Conservation (phyloP, 805 yeast species). For the Tetrapisispora iriomotensis region DNA sequence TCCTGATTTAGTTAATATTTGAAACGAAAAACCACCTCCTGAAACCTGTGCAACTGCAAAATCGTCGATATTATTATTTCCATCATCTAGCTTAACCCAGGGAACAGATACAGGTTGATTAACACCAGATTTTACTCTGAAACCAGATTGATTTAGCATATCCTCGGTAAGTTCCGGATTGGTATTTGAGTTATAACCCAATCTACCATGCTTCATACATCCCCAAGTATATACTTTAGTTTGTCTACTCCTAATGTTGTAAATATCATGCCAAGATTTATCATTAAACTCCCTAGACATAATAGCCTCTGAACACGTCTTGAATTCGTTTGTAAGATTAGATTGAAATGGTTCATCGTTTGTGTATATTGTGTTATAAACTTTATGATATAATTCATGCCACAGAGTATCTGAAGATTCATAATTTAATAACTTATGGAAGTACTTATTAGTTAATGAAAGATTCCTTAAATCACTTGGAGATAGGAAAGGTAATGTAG, state of each 20-base stretch:
- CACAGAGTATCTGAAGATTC: constrained; percentile 22
- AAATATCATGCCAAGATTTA: constrained; percentile 22
- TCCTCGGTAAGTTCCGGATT: constrained; percentile 12
- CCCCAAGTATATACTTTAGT: constrained; percentile 28
- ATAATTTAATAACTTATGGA: constrained; percentile 20
- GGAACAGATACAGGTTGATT: constrained; percentile 25
- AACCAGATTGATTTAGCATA: constrained; percentile 14
- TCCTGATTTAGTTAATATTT: constrained; percentile 47
- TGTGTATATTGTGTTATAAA: constrained; percentile 19
- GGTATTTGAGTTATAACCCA: constrained; percentile 24
- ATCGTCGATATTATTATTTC: constrained; percentile 8
- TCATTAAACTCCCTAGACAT: constrained; percentile 12
- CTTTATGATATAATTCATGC: constrained; percentile 26
- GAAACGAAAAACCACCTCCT: constrained; percentile 59
- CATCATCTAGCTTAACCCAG: constrained; percentile 12
- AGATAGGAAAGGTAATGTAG: constrained; percentile 22
- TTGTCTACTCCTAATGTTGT: constrained; percentile 13
- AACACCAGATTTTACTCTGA: constrained; percentile 22
- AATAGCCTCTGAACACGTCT: constrained; percentile 21
- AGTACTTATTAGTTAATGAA: constrained; percentile 26
- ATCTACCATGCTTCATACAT: constrained; percentile 23
- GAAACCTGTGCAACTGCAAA: constrained; percentile 29
- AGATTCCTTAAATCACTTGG: constrained; percentile 22
- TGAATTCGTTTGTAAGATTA: constrained; percentile 11
- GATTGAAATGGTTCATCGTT: constrained; percentile 24